phyloP scores from a whole-genome alignment of 441 rosid species.

The Rhodomyrtus psidioides region DNA sequence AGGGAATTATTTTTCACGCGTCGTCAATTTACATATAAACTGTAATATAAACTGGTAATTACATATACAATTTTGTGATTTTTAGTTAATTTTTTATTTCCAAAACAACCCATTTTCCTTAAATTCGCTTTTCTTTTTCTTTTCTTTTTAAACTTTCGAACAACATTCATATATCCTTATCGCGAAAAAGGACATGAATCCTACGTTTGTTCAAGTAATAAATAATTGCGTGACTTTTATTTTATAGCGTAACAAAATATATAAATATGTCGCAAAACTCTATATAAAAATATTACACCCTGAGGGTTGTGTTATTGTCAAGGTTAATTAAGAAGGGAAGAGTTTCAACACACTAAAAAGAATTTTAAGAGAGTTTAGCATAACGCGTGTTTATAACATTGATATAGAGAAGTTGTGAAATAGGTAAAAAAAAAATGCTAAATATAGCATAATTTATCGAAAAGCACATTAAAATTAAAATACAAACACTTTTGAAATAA shows the following conservation, averaged over 20 bases:
- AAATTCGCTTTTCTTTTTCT: not conserved
- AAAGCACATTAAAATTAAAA: not conserved
- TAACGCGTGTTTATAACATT: not conserved
- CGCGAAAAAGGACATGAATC: rapidly evolving
- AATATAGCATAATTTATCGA: not conserved
- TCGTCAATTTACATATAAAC: not conserved
- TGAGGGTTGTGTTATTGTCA: too few relatives aligned
- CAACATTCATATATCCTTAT: not conserved
- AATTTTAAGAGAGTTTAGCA: not conserved
- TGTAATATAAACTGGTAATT: too few relatives aligned
- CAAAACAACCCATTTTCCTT: not conserved
- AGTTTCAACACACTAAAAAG: not conserved
- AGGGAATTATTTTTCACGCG: not conserved
- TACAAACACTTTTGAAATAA: not conserved
- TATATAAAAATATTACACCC: not conserved
- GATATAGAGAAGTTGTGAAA: not conserved
- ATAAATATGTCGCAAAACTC: rapidly evolving
- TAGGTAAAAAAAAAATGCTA: not conserved
- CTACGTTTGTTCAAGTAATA: rapidly evolving
- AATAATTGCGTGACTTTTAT: not conserved
- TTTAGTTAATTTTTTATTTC: too few relatives aligned
- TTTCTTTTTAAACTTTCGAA: not conserved
- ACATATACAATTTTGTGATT: too few relatives aligned
- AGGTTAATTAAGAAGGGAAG: too few relatives aligned
- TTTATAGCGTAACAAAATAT: not conserved